These are phyloP conservation scores for Ogataea hybrid DNA, from an alignment of 1,139 yeast genomes.

Conservation along the genomic window DNA sequence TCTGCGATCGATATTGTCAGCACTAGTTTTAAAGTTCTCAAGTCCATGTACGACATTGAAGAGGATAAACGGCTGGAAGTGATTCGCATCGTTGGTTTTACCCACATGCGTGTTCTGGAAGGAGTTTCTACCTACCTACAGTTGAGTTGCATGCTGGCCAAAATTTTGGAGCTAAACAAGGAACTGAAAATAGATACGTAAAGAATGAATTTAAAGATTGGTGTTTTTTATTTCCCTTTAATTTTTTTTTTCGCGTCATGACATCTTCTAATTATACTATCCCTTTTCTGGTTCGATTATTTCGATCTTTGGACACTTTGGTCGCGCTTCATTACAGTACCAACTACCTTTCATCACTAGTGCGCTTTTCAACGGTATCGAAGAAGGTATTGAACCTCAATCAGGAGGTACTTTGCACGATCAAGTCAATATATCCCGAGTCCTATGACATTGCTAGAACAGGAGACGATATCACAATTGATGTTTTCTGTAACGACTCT, in stretches of 20 bases:
- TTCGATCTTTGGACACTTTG: conserved; percentile 21
- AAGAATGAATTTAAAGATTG: background rate
- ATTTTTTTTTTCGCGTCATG: conserved; percentile 6
- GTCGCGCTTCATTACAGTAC: conserved; percentile 25
- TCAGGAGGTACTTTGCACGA: conserved; percentile 10
- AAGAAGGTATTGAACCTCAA: conserved; percentile 17
- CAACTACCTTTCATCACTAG: conserved; percentile 15
- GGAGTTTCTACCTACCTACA: conserved; percentile 91
- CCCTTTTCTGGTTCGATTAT: conserved; percentile 7
- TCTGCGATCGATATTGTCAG: conserved; percentile 92
- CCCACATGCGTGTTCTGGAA: conserved; percentile 89
- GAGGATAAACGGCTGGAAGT: conserved; percentile 71
- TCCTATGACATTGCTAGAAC: conserved; percentile 16
- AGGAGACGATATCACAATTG: conserved; percentile 19
- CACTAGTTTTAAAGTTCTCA: conserved; percentile 84
- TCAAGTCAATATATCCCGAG: conserved; percentile 20
- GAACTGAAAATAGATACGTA: background rate
- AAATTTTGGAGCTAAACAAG: conserved; percentile 34
- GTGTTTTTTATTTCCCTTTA: background rate
- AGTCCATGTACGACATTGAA: conserved; percentile 63
- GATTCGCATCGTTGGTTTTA: conserved; percentile 82
- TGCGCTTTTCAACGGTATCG: conserved; percentile 18
- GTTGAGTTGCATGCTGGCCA: conserved; percentile 77
- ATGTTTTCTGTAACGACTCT: conserved; percentile 11
- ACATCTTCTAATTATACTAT: background rate